Conservation (phyloP, 2,329 filamentous ascomycete species). For the Colletotrichum sp. region DNA sequence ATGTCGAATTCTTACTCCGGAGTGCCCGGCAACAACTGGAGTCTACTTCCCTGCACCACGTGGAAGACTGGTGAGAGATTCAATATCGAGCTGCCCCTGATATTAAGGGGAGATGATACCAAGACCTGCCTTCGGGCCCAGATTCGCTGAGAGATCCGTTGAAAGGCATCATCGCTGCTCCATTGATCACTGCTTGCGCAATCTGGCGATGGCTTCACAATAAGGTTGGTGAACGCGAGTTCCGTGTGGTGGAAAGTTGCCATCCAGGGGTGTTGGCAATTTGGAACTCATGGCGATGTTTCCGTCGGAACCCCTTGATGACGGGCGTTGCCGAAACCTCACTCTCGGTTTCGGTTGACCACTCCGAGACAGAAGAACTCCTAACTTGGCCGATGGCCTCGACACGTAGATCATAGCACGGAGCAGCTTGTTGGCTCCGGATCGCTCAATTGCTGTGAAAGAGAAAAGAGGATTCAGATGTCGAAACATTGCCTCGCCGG, state of each 20-base stretch:
- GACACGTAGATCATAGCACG: slow-evolving; percentile 12
- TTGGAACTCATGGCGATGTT: not conserved
- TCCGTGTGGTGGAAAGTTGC: not conserved
- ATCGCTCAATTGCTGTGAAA: not conserved
- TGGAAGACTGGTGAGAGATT: not conserved
- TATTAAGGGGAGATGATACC: slow-evolving; percentile 12
- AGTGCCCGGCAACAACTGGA: not conserved
- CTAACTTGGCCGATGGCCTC: not conserved
- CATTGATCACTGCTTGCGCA: not conserved
- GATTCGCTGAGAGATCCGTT: not conserved
- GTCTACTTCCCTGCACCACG: not conserved
- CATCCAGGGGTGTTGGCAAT: not conserved
- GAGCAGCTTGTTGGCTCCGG: not conserved
- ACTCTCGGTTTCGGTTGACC: not conserved
- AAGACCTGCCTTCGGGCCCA: not conserved
- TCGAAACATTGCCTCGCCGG: not conserved
- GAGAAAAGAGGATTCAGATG: not conserved
- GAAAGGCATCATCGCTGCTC: not conserved
- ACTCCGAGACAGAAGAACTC: not conserved
- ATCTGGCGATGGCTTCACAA: not conserved
- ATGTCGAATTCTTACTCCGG: not conserved
- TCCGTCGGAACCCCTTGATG: not conserved
- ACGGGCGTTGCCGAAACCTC: not conserved
- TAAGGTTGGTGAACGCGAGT: not conserved
- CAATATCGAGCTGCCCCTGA: not conserved